These are phyloP conservation scores for Chaetomium tenue DNA, from an alignment of 495 filamentous ascomycete species.

Conservation along the genomic window DNA sequence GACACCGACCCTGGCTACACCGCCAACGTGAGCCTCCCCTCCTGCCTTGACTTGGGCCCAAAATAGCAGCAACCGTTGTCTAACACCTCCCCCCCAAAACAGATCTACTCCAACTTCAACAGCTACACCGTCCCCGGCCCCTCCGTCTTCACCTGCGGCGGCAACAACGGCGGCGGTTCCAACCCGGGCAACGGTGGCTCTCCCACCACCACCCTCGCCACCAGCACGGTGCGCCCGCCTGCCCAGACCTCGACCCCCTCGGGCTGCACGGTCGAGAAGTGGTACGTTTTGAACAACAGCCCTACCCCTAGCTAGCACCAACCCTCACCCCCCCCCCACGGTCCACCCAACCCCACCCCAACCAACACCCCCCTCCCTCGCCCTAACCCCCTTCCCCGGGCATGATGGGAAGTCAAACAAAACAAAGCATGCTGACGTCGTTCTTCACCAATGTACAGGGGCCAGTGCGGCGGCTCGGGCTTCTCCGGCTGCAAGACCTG, in stretches of 20 bases:
- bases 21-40: conserved; percentile 35
- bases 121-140: conserved; percentile 37
- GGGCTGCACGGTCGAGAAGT: conserved; percentile 34
- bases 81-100: neutral
- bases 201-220: conserved; percentile 20
- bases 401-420: neutral
- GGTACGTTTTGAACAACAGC: neutral
- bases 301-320: neutral
- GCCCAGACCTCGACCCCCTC: neutral
- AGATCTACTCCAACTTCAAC: conserved; percentile 36
- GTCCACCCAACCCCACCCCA: neutral
- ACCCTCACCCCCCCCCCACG: neutral
- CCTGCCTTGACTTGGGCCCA: neutral
- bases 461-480: conserved; percentile 42
- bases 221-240: conserved; percentile 11
- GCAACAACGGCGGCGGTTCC: conserved; percentile 4
- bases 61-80: neutral
- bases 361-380: neutral
- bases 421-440: neutral
- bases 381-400: neutral
- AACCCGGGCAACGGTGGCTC: conserved; percentile 1
- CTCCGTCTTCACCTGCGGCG: conserved; percentile 27
- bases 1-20: conserved; percentile 56
- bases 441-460: neutral
- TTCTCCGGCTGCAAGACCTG: conserved; percentile 36